Evolutionary conservation across 2,329 filamentous ascomycete species (phyloP), one percentile per base, ranked within the genome.

Genomic region (Exophiala oligosperma): DNA sequence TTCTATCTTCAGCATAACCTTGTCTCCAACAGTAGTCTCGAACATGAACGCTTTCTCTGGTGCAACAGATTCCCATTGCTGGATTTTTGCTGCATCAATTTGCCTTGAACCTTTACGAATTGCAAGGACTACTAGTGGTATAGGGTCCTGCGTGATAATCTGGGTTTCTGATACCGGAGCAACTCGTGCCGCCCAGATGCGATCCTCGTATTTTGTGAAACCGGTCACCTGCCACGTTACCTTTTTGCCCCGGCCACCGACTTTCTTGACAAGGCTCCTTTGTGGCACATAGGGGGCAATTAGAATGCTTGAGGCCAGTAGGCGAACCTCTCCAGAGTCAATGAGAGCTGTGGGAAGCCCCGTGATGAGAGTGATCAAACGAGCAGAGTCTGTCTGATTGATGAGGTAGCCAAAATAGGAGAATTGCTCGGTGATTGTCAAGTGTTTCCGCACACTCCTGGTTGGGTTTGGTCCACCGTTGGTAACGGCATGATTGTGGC

Each of bases 371-470:
- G 83, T 81, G 56, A 90, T 82, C 38, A 97, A 79, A 55, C 83
- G 85, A 68, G 89, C 84, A 1, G 87, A 88, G 71, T 94, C 90
- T 26, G 83, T 79, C 49, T 85, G 79, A 41, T 81, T 81, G 64
- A 99, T 87, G 74, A 96, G 84, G 74, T 99, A 97, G 50, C 91
- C 91, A 1, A 94, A 97, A 75, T 93, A 97, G 74, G 92, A 91
- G 50, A 96, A 88, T 1, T 86, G 91, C 71, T 92, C 92, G 73
- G 90, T 91, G 71, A 99, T 91, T 66, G 84, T 81, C 60, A 94
- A 80, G 47, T 76, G 74, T 35, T 77, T 74, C 48, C 74, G 74
- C 8, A 71, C 70, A 1, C 79, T 78, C 41, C 77, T 78, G 8
- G 72, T 70, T 21, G 65, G 63, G 52, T 73, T 75, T 17, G 69